Evolutionary conservation across 805 yeast species (phyloP), one percentile per base, ranked within the genome.

Genomic region (Pichia eremophila): DNA sequence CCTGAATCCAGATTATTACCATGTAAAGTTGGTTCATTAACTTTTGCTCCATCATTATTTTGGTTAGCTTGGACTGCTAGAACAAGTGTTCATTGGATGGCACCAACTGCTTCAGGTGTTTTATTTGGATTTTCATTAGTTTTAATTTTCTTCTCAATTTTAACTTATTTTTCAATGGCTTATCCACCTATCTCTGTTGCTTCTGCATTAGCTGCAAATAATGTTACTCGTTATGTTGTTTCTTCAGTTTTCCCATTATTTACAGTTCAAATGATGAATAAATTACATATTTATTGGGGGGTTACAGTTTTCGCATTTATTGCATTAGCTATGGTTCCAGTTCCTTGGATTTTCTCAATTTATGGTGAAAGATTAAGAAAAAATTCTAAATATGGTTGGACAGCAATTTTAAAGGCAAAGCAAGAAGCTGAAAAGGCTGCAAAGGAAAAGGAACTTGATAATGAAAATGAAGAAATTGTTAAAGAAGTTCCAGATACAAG

Each of bases 171-270:
- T 63, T 69, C 85, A 35, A 72, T 79, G 72, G 63, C 84, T 5
- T 85, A 79, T 63, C 91, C 93, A 28, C 88, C 91, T 42, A 64
- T 79, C 34, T 74, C 75, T 34, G 83, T 87, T 22, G 95, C 96
- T 0, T 81, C 91, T n/a, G 91, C 95, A 4, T 64, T 87, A 51
- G 95, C 95, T 35, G 96, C 95, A 14, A 89, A 88, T 66, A 86
- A 85, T 62, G 70, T 89, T 58, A 64, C 82, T 48, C 77, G 96
- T 67, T 87, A 86, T 60, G 55, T 82, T 32, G 62, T 84, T 51
- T 87, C 95, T 10, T 79, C 87, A 8, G 85, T 81, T 19, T 82
- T 89, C 72, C 96, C 96, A 47, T 70, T 89, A 50, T 88, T 89
- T 67, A 85, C 89, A 1, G 76, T 80, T 19, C 96, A 88, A 66